Conservation (phyloP, 129 eudicot genomes). For the Escallonia rubra region DNA sequence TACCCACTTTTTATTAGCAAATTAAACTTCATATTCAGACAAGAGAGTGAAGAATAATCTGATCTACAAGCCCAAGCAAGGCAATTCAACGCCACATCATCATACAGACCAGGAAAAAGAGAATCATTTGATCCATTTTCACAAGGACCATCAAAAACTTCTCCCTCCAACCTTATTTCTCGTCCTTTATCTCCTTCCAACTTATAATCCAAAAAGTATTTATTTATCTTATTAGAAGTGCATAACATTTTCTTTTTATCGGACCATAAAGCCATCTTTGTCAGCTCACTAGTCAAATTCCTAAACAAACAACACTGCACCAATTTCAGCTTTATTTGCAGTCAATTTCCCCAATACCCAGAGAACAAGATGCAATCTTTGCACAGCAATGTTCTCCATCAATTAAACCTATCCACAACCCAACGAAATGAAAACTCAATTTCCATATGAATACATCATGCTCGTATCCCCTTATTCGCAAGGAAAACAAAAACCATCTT, state of each 20-base stretch:
- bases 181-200: constrained; percentile 27
- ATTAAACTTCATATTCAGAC: constrained; percentile 46
- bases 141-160: constrained; percentile 29
- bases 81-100: constrained; percentile 65
- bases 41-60: constrained; percentile 54
- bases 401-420: constrained; percentile 25
- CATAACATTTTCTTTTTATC: constrained; percentile 16
- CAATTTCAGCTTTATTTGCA: neutral
- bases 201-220: constrained; percentile 11
- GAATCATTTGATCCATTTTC: constrained; percentile 34
- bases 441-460: constrained; percentile 1
- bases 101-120: constrained; percentile 54
- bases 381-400: constrained; percentile 13
- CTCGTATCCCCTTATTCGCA: constrained; percentile 9
- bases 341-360: constrained; percentile 22
- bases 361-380: constrained; percentile 20
- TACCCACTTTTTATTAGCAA: constrained; percentile 46
- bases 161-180: constrained; percentile 18
- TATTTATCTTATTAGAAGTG: constrained; percentile 13
- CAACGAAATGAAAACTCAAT: constrained; percentile 12
- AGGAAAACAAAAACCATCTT: constrained; percentile 2
- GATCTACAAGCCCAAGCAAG: constrained; percentile 52
- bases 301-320: constrained; percentile 12
- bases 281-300: neutral
- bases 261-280: constrained; percentile 15